These are phyloP conservation scores for Ceratobasidium sp. DNA, from an alignment of 1,284 basidiomycete species.

Conservation along the genomic window DNA sequence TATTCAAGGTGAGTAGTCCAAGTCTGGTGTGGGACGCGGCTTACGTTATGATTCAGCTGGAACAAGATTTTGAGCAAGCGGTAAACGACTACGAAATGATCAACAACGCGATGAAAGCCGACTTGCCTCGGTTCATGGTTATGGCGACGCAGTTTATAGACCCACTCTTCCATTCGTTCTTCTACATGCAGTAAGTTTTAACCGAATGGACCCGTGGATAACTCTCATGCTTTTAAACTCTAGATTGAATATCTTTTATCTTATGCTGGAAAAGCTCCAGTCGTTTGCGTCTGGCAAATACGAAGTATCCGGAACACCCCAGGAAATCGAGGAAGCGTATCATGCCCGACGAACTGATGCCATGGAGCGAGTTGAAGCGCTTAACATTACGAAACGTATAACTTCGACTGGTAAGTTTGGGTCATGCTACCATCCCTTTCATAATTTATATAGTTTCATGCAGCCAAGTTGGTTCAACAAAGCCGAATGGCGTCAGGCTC, in stretches of 20 bases:
- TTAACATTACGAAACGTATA: constrained; percentile 80
- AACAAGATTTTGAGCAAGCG: constrained; percentile 97
- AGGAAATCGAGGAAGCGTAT: constrained; percentile 80
- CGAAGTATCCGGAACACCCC: constrained; percentile 69
- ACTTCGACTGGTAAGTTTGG: constrained; percentile 75
- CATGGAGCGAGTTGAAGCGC: constrained; percentile 73
- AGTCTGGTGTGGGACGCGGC: constrained; percentile 1
- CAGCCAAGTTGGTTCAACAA: constrained; percentile 69
- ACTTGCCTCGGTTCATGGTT: constrained; percentile 89
- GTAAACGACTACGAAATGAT: constrained; percentile 97
- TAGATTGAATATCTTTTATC: constrained; percentile 91
- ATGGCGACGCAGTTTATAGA: constrained; percentile 91
- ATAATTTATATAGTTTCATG: not conserved
- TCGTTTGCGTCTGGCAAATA: constrained; percentile 86
- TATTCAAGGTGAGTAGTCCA: constrained; percentile 76
- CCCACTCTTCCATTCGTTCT: constrained; percentile 96
- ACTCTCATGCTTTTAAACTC: not conserved
- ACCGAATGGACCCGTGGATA: not conserved
- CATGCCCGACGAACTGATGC: constrained; percentile 81
- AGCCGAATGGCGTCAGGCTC: constrained; percentile 54
- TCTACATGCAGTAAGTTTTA: constrained; percentile 93
- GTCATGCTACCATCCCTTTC: not conserved
- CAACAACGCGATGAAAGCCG: constrained; percentile 90
- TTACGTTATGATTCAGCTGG: constrained; percentile 65
- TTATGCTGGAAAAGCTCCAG: constrained; percentile 91